Base-by-base conservation (phyloP, 148 eudicot genomes). In the Bassia scoparia region DNA sequence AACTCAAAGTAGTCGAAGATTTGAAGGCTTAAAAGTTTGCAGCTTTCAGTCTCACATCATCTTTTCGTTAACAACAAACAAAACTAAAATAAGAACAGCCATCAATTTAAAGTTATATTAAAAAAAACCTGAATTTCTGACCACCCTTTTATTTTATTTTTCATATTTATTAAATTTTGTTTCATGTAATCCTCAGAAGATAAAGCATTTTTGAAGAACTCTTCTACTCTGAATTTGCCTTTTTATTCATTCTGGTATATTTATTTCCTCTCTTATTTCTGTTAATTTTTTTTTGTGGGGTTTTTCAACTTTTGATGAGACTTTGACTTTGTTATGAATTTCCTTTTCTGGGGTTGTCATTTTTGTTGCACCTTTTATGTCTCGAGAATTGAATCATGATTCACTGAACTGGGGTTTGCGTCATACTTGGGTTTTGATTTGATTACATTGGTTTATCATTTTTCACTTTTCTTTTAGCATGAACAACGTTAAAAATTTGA, bases 11-110 rank as follows among this genome's bases (percentile, higher is more conserved):
- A 60, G 15, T 29, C 27, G 26, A 33, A 41, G 37, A 54, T 55
- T 55, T 71, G 35, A 18, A 68, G 37, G 50, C 18, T 24, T 0
- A 43, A 65, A 24, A 66, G 49, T 14, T 66, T 56, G 64, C 54
- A 71, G 74, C 74, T 71, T 71, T 71, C 65, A 71, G 50, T 58
- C 23, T 24, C 12, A 35, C 73, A 55, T 70, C 73, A 69, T 70
- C 73, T 31, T 69, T 59, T 52, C n/a, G n/a, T 20, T 4, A 12
- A 44, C 38, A 55, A n/a, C 1, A 4, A 24, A 29, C 27, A 2
- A 29, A 26, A 41, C 10, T 48, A 37, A 15, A 26, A 30, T 58
- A 58, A 58, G 18, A 58, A 11, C 33, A 26, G 7, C 52, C 18
- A 43, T 66, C 33, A 43, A 23, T 27, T 29, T 18, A n/a, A 17